Percentiles rank a stretch among this genome's conserved stretches.
These are phyloP conservation scores for Hymenoscyphus infarciens DNA, from an alignment of 2,329 filamentous ascomycete genomes.

Conservation along the genomic window DNA sequence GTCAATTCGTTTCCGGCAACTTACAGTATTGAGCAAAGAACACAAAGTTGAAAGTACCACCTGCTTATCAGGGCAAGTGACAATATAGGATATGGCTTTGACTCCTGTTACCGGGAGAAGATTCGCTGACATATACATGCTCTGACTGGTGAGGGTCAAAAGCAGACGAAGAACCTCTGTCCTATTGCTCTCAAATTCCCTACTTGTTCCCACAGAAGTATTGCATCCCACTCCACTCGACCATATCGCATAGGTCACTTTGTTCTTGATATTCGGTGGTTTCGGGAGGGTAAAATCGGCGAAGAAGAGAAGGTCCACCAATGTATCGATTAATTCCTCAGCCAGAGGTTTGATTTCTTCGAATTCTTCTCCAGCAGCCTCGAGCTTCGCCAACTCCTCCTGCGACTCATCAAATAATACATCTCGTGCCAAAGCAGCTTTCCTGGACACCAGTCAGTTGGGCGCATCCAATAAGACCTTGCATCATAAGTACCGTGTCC, in stretches of 20 bases:
- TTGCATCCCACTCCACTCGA: conserved; percentile 97
- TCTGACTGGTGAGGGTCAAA: conserved; percentile 81
- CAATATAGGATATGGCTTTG: conserved; percentile 81
- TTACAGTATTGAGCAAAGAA: conserved; percentile 87
- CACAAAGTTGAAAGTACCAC: conserved; percentile 85
- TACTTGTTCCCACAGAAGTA: conserved; percentile 79
- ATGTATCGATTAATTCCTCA: conserved; percentile 86
- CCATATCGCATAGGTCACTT: conserved; percentile 94
- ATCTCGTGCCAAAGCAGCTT: conserved; percentile 63
- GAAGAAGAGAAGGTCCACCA: conserved; percentile 88
- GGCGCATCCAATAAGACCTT: conserved; percentile 5
- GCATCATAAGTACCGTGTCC: conserved; percentile 43
- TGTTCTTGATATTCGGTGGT: conserved; percentile 66
- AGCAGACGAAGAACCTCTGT: conserved; percentile 85
- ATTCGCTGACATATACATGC: conserved; percentile 85
- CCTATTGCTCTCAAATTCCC: conserved; percentile 88
- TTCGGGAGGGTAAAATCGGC: conserved; percentile 81
- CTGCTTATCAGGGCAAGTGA: conserved; percentile 85
- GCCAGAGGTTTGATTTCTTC: conserved; percentile 84
- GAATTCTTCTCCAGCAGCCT: conserved; percentile 57
- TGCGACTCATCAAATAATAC: conserved; percentile 79
- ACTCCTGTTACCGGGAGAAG: conserved; percentile 79
- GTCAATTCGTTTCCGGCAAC: conserved; percentile 34
- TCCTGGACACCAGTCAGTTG: conserved; percentile 40
- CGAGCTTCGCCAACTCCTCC: conserved; percentile 47